Evolutionary conservation across 2,329 filamentous ascomycete species (phyloP).

Genomic region (Fusarium aywerte): DNA sequence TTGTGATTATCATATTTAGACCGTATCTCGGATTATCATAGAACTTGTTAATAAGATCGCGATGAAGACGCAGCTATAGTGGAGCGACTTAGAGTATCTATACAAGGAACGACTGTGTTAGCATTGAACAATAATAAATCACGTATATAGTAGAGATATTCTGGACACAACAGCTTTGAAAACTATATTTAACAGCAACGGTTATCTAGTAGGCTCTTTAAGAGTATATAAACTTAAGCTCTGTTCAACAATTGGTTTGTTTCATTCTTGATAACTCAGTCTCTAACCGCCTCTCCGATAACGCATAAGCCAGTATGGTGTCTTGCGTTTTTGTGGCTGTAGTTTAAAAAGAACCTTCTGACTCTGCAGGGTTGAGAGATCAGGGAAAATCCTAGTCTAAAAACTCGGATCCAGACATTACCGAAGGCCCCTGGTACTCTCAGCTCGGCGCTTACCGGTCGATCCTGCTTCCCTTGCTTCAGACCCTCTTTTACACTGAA

Average conservation of each 20-base stretch:
- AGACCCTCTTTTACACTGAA: neutral
- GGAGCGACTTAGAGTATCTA: neutral
- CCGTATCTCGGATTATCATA: too few relatives aligned
- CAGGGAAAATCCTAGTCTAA: neutral
- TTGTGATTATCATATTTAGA: neutral
- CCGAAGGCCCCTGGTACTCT: neutral
- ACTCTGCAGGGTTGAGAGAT: neutral
- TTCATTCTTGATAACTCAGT: too few relatives aligned
- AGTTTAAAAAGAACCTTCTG: neutral
- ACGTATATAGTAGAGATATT: too few relatives aligned
- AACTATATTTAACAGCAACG: too few relatives aligned
- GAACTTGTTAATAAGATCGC: too few relatives aligned
- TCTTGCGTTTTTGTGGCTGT: neutral
- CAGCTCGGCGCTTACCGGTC: neutral
- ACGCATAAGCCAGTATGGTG: neutral
- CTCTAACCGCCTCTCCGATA: too few relatives aligned
- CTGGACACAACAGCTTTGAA: too few relatives aligned
- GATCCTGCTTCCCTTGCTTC: neutral
- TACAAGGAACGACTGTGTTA: too few relatives aligned
- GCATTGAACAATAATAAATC: too few relatives aligned
- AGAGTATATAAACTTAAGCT: too few relatives aligned
- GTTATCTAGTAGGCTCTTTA: too few relatives aligned
- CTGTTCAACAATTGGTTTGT: too few relatives aligned
- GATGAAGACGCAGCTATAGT: neutral
- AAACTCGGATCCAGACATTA: neutral